Evolutionary conservation across 75 land plant genomes (phyloP).

Genomic region (Selaginella moellendorffii): DNA sequence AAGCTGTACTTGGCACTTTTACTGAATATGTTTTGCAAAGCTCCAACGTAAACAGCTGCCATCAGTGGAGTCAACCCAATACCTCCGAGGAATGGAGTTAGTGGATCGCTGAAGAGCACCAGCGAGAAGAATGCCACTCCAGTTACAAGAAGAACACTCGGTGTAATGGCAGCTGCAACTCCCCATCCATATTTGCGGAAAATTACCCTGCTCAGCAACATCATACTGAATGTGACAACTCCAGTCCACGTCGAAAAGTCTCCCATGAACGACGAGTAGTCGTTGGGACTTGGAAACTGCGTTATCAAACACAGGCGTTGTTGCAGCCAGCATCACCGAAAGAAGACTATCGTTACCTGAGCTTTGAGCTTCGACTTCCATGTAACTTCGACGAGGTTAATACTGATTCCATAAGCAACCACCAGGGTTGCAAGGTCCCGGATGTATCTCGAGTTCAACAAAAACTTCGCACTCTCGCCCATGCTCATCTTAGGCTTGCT

Average conservation of each 20-base stretch:
- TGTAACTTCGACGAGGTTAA: constrained; percentile 97
- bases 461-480: constrained; percentile 84
- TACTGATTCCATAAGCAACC: constrained; percentile 97
- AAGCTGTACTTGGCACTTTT: constrained; percentile 99
- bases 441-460: constrained; percentile 67
- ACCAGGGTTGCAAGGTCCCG: constrained; percentile 96
- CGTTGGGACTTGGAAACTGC: constrained; percentile 98
- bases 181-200: constrained; percentile 96
- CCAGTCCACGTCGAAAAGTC: constrained; percentile 96
- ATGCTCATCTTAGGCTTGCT: constrained; percentile 82
- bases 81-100: constrained; percentile 50
- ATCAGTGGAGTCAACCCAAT: constrained; percentile 91
- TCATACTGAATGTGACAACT: constrained; percentile 95
- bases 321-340: not conserved
- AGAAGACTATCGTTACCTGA: too few relatives aligned
- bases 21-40: constrained; percentile 95
- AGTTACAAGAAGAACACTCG: constrained; percentile 78
- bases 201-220: constrained; percentile 73
- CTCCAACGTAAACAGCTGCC: constrained; percentile 98
- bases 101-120: constrained; percentile 67
- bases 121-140: constrained; percentile 95
- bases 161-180: constrained; percentile 91
- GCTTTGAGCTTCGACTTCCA: constrained; percentile 97
- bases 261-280: constrained; percentile 97
- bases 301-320: not conserved